Percentiles rank a stretch among this genome's conserved stretches.
phyloP scores from a whole-genome alignment of 805 yeast species.

The Naumovozyma baii region DNA sequence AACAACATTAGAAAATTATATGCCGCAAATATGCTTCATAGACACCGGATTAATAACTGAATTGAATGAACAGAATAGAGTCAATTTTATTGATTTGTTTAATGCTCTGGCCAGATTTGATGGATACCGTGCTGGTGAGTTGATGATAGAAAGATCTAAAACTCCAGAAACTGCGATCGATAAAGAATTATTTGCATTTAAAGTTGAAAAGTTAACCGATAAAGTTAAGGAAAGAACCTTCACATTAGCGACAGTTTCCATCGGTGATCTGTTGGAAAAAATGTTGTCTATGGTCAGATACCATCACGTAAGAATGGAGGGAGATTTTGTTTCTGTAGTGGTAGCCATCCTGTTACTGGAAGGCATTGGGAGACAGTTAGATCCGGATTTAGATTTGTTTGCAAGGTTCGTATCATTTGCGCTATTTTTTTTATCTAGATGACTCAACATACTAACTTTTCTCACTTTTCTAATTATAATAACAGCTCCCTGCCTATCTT shows the following conservation, averaged over 20 bases:
- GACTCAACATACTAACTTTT: not conserved
- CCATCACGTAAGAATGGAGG: conserved; percentile 97
- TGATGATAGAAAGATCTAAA: conserved; percentile 89
- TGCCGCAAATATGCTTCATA: conserved; percentile 79
- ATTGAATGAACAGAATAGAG: conserved; percentile 62
- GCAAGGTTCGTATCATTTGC: conserved; percentile 76
- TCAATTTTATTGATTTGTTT: conserved; percentile 82
- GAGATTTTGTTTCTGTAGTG: conserved; percentile 91
- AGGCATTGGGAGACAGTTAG: conserved; percentile 91
- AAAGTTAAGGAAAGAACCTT: conserved; percentile 80
- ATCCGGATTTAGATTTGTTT: conserved; percentile 87
- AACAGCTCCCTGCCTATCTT: conserved; percentile 71
- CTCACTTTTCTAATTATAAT: not conserved
- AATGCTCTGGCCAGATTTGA: conserved; percentile 83
- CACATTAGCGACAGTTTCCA: conserved; percentile 81
- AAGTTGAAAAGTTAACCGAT: conserved; percentile 75
- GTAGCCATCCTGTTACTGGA: conserved; percentile 84
- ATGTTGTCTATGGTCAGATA: conserved; percentile 83
- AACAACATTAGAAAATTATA: conserved; percentile 47
- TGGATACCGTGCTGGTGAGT: conserved; percentile 88
- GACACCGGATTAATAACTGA: conserved; percentile 95
- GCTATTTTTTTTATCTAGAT: conserved; percentile 11
- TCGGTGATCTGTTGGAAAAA: conserved; percentile 81
- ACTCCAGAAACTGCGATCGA: conserved; percentile 90
- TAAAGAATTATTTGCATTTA: conserved; percentile 74